A percentile compares a stretch with the other conserved stretches of the same genome.
Conservation (phyloP, 495 filamentous ascomycete genomes). For the Melanomma pulvis-pyrius region DNA sequence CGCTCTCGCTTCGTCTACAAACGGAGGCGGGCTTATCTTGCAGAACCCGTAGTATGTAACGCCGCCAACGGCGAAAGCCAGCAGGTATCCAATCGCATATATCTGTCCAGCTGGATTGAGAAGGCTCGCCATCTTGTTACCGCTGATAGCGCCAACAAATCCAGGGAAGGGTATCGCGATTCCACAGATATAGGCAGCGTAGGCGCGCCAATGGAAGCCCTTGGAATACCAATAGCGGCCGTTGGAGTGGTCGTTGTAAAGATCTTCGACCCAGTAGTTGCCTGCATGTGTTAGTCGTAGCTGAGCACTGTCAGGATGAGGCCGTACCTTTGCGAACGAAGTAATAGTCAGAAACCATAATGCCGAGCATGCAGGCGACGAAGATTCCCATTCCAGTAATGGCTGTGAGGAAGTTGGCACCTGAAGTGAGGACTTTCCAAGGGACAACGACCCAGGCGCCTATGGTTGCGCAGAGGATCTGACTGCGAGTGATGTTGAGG, state of each 20-base stretch:
- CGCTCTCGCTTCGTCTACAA: neutral
- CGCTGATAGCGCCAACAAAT: neutral
- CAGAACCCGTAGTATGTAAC: neutral
- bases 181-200: neutral
- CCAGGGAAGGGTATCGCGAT: neutral
- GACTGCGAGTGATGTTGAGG: neutral
- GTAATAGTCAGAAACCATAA: neutral
- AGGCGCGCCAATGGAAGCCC: neutral
- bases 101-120: neutral
- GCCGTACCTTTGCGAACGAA: neutral
- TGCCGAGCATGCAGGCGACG: neutral
- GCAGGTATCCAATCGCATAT: neutral
- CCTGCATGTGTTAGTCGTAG: neutral
- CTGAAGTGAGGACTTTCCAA: neutral
- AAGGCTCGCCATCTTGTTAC: neutral
- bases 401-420: neutral
- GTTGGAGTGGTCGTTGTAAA: neutral
- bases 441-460: neutral
- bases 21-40: neutral
- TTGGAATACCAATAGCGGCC: neutral
- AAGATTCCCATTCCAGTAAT: neutral
- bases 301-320: neutral
- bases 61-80: neutral
- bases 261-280: neutral
- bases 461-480: neutral